These are phyloP conservation scores for Corinectria fuckeliana DNA, from an alignment of 2,329 filamentous ascomycete genomes.

Conservation along the genomic window DNA sequence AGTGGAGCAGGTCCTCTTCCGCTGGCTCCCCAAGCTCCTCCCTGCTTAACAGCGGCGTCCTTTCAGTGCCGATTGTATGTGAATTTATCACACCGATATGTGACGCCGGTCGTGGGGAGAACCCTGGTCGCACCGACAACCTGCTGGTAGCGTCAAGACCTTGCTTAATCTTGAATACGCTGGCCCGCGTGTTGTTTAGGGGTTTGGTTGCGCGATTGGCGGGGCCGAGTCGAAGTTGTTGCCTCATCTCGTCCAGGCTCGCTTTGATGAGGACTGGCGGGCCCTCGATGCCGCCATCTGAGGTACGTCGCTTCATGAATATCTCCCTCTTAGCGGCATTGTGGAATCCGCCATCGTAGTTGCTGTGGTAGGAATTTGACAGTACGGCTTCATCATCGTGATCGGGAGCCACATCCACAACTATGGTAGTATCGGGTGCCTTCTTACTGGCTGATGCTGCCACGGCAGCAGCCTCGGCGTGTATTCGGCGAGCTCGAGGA, in stretches of 20 bases:
- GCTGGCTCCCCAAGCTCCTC: constrained; percentile 30
- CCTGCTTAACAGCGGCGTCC: constrained; percentile 41
- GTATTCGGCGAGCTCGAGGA: constrained; percentile 71
- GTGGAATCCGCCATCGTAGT: constrained; percentile 48
- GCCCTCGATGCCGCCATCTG: constrained; percentile 58
- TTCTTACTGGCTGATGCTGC: constrained; percentile 42
- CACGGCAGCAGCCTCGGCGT: constrained; percentile 41
- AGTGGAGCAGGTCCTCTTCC: constrained; percentile 19
- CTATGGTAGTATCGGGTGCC: constrained; percentile 37
- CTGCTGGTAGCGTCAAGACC: constrained; percentile 38
- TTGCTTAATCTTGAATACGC: constrained; percentile 72
- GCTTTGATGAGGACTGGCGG: constrained; percentile 62
- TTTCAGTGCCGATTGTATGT: constrained; percentile 32
- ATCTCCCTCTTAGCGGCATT: constrained; percentile 60
- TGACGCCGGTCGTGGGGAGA: constrained; percentile 31
- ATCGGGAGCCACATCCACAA: constrained; percentile 52
- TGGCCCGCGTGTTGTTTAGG: constrained; percentile 62
- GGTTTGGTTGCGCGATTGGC: constrained; percentile 72
- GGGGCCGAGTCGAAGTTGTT: constrained; percentile 70
- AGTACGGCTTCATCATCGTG: constrained; percentile 40
- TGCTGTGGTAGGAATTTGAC: constrained; percentile 48
- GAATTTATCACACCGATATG: constrained; percentile 29
- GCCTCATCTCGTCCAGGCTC: constrained; percentile 67
- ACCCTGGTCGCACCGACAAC: constrained; percentile 21
- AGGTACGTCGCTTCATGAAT: constrained; percentile 65